Evolutionary conservation across 768 basidiomycete genomes (phyloP).

Genomic region (Calvatia gigantea): DNA sequence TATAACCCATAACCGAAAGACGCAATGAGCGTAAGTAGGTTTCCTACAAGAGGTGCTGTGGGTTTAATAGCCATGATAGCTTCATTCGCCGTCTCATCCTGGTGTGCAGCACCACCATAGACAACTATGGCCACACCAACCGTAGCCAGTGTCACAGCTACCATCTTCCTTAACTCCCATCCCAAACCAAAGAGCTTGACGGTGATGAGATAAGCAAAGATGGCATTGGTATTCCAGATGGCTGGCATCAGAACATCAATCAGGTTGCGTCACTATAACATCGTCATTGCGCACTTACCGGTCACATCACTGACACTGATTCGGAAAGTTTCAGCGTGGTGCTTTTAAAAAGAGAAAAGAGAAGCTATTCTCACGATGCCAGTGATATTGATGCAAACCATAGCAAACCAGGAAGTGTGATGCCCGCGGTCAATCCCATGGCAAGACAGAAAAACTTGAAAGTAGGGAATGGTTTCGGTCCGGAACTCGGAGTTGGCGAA

Average conservation of each 20-base stretch:
- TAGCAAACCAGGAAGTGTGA: conserved; percentile 62
- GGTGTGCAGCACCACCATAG: conserved; percentile 58
- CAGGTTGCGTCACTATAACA: not conserved
- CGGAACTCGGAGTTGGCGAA: conserved; percentile 26
- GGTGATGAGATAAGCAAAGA: conserved; percentile 89
- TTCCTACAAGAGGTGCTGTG: conserved; percentile 64
- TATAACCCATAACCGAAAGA: conserved; percentile 74
- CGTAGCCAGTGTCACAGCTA: conserved; percentile 78
- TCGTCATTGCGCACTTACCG: conserved; percentile 29
- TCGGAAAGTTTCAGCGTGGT: not conserved
- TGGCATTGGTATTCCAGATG: conserved; percentile 87
- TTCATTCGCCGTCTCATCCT: conserved; percentile 14
- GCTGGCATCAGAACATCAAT: conserved; percentile 25
- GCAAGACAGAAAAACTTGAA: conserved; percentile 34
- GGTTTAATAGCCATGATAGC: conserved; percentile 23
- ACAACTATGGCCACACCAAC: conserved; percentile 77
- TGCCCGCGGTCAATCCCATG: conserved; percentile 47
- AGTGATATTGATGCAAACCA: conserved; percentile 75
- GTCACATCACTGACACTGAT: conserved; percentile 80
- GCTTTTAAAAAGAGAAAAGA: conserved; percentile 9
- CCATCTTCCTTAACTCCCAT: conserved; percentile 62
- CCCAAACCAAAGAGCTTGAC: conserved; percentile 61
- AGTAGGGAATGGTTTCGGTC: conserved; percentile 34
- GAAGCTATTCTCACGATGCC: conserved; percentile 58
- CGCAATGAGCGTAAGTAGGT: conserved; percentile 67